Percentiles rank a stretch among this genome's conserved stretches.
These are phyloP conservation scores for Mangifera indica DNA, from an alignment of 345 rosid species.

Conservation along the genomic window DNA sequence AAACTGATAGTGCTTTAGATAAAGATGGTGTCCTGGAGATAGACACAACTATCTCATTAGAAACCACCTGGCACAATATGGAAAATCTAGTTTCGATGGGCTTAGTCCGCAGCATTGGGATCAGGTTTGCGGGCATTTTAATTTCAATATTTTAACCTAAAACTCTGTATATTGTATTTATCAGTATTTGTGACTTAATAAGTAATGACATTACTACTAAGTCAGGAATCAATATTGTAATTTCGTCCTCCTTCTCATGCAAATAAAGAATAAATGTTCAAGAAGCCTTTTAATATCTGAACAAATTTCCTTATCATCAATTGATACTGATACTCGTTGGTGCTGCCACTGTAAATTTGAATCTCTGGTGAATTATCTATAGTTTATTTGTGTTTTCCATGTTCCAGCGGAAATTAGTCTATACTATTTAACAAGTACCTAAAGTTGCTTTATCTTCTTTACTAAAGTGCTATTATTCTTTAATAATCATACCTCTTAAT, in stretches of 20 bases:
- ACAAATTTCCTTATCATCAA: not conserved
- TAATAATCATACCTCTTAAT: not conserved
- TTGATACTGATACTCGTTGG: not conserved
- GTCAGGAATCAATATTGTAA: not conserved
- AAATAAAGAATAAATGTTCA: not conserved
- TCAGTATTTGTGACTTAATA: not conserved
- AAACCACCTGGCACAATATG: slow-evolving; percentile 90
- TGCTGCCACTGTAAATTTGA: not conserved
- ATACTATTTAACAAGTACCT: not conserved
- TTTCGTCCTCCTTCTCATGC: not conserved
- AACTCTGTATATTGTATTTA: too few relatives aligned
- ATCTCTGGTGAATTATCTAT: not conserved
- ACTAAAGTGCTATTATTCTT: not conserved
- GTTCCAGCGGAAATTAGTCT: not conserved
- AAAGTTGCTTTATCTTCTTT: not conserved
- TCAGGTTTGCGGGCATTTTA: slow-evolving; percentile 40
- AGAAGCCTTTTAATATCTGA: not conserved
- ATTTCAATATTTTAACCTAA: not conserved
- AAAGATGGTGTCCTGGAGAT: slow-evolving; percentile 78
- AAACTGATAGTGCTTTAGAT: slow-evolving; percentile 66
- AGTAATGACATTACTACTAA: not conserved
- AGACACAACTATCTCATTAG: slow-evolving; percentile 74
- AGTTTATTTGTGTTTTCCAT: not conserved
- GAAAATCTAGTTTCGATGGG: slow-evolving; percentile 86
- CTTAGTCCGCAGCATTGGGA: slow-evolving; percentile 83